These are phyloP conservation scores for Grosmannia serpens DNA, from an alignment of 2,329 filamentous ascomycete species.

Conservation along the genomic window DNA sequence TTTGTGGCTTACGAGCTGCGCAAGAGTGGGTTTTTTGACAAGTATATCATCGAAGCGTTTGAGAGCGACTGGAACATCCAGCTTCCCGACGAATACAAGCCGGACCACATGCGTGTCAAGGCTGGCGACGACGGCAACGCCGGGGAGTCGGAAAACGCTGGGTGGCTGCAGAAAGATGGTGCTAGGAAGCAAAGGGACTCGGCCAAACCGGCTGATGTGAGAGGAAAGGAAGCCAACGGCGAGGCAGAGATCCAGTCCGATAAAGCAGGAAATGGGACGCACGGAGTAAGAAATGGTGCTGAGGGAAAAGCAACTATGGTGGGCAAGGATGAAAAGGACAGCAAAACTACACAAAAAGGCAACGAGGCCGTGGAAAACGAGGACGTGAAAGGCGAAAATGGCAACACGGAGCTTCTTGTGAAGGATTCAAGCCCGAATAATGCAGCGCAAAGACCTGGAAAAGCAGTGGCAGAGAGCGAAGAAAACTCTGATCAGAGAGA, in stretches of 20 bases:
- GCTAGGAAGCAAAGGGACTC: not conserved
- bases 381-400: not conserved
- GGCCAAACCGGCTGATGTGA: not conserved
- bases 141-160: not conserved
- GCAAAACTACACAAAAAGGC: not conserved
- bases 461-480: not conserved
- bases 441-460: not conserved
- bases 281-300: not conserved
- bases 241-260: not conserved
- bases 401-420: not conserved
- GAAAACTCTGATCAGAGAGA: not conserved
- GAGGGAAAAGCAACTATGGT: not conserved
- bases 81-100: slow-evolving; percentile 23
- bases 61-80: slow-evolving; percentile 34
- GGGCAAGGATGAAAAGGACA: not conserved
- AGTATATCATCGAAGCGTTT: slow-evolving; percentile 32
- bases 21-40: slow-evolving; percentile 37
- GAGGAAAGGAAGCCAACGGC: not conserved
- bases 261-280: not conserved
- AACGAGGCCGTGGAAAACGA: not conserved
- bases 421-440: not conserved
- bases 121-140: not conserved
- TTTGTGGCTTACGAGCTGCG: slow-evolving; percentile 39
- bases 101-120: slow-evolving; percentile 1
- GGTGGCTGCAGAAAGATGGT: not conserved